A percentile compares a stretch with the other conserved stretches of the same genome.
Evolutionary conservation across 768 basidiomycete species (phyloP).

Genomic region (Infundibulicybe gibba): DNA sequence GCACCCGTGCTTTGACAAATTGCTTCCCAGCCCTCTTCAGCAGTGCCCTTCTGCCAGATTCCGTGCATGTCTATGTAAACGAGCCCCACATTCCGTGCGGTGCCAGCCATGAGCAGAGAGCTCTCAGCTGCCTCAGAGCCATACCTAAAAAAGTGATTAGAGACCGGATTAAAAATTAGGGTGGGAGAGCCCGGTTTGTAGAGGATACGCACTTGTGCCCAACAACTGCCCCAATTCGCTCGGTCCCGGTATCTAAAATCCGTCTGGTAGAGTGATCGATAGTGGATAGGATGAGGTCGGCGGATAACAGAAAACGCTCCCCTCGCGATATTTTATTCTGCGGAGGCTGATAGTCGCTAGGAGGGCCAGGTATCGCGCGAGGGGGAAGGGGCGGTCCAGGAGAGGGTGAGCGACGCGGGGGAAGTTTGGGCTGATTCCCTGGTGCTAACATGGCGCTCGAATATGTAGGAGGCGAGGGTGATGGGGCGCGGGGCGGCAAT

Average conservation of each 20-base stretch:
- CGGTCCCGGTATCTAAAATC: constrained; percentile 46
- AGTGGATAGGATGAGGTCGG: constrained; percentile 64
- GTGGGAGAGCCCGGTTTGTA: background rate
- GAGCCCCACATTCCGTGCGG: constrained; percentile 67
- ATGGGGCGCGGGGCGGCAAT: constrained; percentile 15
- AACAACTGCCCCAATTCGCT: constrained; percentile 44
- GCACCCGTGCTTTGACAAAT: constrained; percentile 34
- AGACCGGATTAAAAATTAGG: too few relatives aligned
- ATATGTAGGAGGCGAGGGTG: constrained; percentile 14
- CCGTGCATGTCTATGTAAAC: constrained; percentile 78
- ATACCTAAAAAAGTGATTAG: constrained; percentile 33
- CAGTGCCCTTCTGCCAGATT: constrained; percentile 65
- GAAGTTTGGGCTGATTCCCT: constrained; percentile 24
- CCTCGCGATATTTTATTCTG: constrained; percentile 27
- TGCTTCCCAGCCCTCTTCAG: constrained; percentile 43
- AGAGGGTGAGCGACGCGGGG: constrained; percentile 26
- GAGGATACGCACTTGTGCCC: constrained; percentile 47
- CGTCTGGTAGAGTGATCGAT: constrained; percentile 55
- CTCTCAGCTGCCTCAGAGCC: constrained; percentile 62
- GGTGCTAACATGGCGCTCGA: constrained; percentile 3
- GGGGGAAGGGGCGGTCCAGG: constrained; percentile 31
- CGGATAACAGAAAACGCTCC: constrained; percentile 53
- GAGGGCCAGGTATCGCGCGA: constrained; percentile 3
- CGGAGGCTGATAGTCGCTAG: background rate
- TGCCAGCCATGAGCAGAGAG: constrained; percentile 56